Evolutionary conservation across 257 asterid species (phyloP).

Genomic region (Pogostemon cablin): DNA sequence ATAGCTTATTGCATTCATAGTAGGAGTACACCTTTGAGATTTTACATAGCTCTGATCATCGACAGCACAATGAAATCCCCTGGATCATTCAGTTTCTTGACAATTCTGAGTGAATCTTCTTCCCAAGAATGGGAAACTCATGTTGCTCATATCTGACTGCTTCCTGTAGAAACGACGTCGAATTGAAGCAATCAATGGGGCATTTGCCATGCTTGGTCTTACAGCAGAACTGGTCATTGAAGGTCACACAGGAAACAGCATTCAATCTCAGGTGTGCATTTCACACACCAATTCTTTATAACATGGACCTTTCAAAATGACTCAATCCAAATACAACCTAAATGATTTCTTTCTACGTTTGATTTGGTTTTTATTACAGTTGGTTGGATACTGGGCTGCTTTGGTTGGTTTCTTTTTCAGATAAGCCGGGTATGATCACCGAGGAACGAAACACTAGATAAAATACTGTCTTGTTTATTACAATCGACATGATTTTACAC

Average conservation of each 20-base stretch:
- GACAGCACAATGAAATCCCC: conserved; percentile 29
- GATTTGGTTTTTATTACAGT: conserved; percentile 42
- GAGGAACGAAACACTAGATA: too few relatives aligned
- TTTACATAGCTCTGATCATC: not conserved
- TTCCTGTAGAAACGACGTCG: conserved; percentile 54
- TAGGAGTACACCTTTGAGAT: not conserved
- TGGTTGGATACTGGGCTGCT: conserved; percentile 76
- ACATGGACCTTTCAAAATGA: not conserved
- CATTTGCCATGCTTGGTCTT: conserved; percentile 98
- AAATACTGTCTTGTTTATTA: too few relatives aligned
- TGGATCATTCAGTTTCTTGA: conserved; percentile 28
- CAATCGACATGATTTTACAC: too few relatives aligned
- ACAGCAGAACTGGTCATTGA: conserved; percentile 84
- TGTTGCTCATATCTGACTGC: conserved; percentile 29
- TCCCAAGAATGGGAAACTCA: conserved; percentile 47
- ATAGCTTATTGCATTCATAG: conserved; percentile 6
- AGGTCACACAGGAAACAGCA: conserved; percentile 76
- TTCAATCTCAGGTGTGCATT: conserved; percentile 65
- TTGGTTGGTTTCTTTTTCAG: conserved; percentile 49
- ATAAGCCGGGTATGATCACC: conserved; percentile 30
- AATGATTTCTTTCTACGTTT: conserved; percentile 9
- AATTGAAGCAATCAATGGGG: conserved; percentile 92
- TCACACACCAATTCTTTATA: not conserved
- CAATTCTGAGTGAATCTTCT: conserved; percentile 39
- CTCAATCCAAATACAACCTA: not conserved